Base-by-base conservation (phyloP, 805 yeast species). In the Nakazawaea laoshanensis region DNA sequence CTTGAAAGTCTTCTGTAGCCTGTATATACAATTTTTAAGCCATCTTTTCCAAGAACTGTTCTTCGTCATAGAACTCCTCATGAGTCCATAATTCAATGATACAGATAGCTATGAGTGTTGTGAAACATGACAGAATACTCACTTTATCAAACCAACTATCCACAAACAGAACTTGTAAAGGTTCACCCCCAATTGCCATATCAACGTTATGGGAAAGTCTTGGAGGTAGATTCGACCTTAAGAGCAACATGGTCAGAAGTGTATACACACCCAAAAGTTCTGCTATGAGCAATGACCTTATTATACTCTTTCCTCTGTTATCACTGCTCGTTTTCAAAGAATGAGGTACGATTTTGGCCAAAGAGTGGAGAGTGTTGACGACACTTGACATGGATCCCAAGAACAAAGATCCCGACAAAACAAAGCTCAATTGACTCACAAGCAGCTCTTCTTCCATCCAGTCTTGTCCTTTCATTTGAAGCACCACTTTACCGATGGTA, bases 321-420 rank as follows among this genome's bases (percentile, higher is more conserved):
- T 25, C 19, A 4, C n/a, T 4, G 16, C 15, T 10, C 4, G 13
- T 4, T 14, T 19, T 30, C 10, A 35, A 12, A n/a, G 29, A 27
- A 21, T 30, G 27, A 8, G 46, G 54, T 2, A 51, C 28, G 16
- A 48, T 29, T 20, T 42, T 49, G 14, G 40, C 42, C 11, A 78
- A 52, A 21, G 78, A 77, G 26, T 71, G 65, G 37, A 79, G 67
- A 0, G 88, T 77, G 25, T 66, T 55, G 30, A 67, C 50, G 1
- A 80, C 87, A 35, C 77, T 77, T 17, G 80, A 74, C 43, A 80
- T 65, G 1, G 85, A 75, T 37, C 80, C 67, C 1, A 71, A 46
- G 43, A 80, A 79, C 33, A 80, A 57, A 11, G 67, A 63, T 8
- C 78, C 73, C 1, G 84, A 73, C 11, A 79, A 47, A 3, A 73